Conservation (phyloP, 1,139 yeast genomes). For the Protomyces lactucae-debilis region DNA sequence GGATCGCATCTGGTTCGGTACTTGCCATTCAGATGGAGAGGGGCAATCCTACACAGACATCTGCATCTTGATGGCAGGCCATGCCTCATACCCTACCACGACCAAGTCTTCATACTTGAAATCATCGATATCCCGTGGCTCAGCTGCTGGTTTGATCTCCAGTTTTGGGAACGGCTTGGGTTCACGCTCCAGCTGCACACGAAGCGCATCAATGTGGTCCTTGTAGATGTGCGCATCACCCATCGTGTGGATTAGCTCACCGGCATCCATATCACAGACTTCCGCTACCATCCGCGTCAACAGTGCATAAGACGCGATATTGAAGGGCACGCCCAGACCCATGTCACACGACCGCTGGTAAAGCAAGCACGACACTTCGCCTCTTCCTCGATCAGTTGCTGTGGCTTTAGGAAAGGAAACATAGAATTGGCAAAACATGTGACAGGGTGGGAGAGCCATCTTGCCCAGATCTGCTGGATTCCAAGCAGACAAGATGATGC, state of each 20-base stretch:
- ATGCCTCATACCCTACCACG: slow-evolving; percentile 72
- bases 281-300: slow-evolving; percentile 93
- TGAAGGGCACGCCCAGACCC: slow-evolving; percentile 98
- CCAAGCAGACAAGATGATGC: slow-evolving; percentile 96
- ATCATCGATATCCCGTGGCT: slow-evolving; percentile 66
- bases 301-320: slow-evolving; percentile 92
- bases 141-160: slow-evolving; percentile 50
- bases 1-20: neutral
- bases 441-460: slow-evolving; percentile 99
- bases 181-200: slow-evolving; percentile 65
- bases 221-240: slow-evolving; percentile 95
- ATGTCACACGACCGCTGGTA: slow-evolving; percentile 98
- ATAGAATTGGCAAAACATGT: slow-evolving; percentile 90
- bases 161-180: slow-evolving; percentile 81
- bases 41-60: slow-evolving; percentile 51
- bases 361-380: slow-evolving; percentile 74
- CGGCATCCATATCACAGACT: slow-evolving; percentile 87
- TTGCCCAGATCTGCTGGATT: slow-evolving; percentile 88
- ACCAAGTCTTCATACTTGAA: slow-evolving; percentile 83
- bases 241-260: slow-evolving; percentile 89
- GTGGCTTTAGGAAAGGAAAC: slow-evolving; percentile 64
- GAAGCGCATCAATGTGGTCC: slow-evolving; percentile 86
- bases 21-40: neutral
- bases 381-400: slow-evolving; percentile 42
- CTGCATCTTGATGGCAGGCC: slow-evolving; percentile 81